phyloP scores from a whole-genome alignment of 2,329 filamentous ascomycete genomes.

The Coleophoma cylindrospora region DNA sequence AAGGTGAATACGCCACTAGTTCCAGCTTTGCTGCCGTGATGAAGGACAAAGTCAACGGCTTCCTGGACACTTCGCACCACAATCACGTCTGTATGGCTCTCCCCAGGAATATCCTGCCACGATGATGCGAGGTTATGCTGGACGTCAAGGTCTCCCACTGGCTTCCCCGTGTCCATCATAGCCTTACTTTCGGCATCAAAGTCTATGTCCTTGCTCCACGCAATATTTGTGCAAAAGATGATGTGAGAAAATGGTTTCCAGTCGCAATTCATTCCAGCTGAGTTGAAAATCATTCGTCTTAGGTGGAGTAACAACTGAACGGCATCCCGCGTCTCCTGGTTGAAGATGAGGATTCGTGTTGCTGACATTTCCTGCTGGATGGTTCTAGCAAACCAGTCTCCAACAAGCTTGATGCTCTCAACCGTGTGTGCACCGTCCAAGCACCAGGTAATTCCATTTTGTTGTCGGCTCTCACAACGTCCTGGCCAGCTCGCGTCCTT shows the following conservation, averaged over 20 bases:
- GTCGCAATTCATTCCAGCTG: neutral
- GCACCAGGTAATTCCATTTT: neutral
- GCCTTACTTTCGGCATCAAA: slow-evolving; percentile 5
- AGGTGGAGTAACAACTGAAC: too few species aligned
- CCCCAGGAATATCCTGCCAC: too few species aligned
- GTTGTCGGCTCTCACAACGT: neutral
- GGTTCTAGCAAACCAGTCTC: neutral
- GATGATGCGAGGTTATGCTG: too few species aligned
- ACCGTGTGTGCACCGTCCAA: neutral
- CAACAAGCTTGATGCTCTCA: neutral
- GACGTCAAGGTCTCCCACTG: too few species aligned
- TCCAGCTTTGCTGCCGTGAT: too few species aligned
- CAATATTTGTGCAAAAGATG: slow-evolving; percentile 23
- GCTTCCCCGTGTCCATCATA: too few species aligned
- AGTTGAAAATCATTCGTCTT: neutral
- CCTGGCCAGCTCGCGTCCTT: neutral
- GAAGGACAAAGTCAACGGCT: too few species aligned
- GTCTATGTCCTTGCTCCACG: neutral
- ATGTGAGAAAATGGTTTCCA: slow-evolving; percentile 43
- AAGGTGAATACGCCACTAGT: too few species aligned
- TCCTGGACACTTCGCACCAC: too few species aligned
- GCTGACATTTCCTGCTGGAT: neutral
- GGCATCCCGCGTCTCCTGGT: neutral
- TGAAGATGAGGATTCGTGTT: neutral
- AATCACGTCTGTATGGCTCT: too few species aligned